Evolutionary conservation across 345 rosid species (phyloP), one percentile per base, ranked within the genome.

Genomic region (Salix dunnii): DNA sequence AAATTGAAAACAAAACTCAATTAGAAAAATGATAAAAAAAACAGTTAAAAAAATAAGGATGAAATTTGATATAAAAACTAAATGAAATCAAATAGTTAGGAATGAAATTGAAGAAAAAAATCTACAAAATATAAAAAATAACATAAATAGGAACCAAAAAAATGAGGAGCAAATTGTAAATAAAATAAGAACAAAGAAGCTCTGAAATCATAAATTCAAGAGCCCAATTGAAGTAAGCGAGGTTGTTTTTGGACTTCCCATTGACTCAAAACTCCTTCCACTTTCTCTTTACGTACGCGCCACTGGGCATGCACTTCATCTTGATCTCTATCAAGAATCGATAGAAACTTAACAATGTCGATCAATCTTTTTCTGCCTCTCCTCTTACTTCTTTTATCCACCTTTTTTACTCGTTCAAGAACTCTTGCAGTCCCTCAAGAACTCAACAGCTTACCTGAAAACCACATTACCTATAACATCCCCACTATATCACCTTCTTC

Each of bases 211-310:
- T 46, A 14, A 46, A 46, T 46, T 46, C 51, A 14, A 46, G 51
- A 46, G 51, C 51, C 51, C 3, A 14, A 16, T 46, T 46, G 18
- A 46, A 46, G 51, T 16, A 27, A 10, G 31, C 30, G 30, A 67
- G 77, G 63, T 2, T 66, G 28, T 65, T 74, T 42, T 55, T 55
- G 14, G 73, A 53, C 58, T 13, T 67, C 68, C 58, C 40, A 17
- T 7, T 2, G 42, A 9, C 55, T 68, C 67, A 69, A 68, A 60
- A 20, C 42, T 7, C 14, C 11, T 23, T 2, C 72, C 49, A 18
- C 68, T n/a, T 17, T 62, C 18, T 11, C 7, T 12, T 67, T 82
- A 71, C 81, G 86, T 81, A 71, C 82, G 86, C 81, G 86, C 87
- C 84, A 67, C 70, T 58, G 35, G 30, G 21, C 23, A 21, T 35